Conservation (phyloP, 768 basidiomycete genomes). For the Xerocomellus intermedius region DNA sequence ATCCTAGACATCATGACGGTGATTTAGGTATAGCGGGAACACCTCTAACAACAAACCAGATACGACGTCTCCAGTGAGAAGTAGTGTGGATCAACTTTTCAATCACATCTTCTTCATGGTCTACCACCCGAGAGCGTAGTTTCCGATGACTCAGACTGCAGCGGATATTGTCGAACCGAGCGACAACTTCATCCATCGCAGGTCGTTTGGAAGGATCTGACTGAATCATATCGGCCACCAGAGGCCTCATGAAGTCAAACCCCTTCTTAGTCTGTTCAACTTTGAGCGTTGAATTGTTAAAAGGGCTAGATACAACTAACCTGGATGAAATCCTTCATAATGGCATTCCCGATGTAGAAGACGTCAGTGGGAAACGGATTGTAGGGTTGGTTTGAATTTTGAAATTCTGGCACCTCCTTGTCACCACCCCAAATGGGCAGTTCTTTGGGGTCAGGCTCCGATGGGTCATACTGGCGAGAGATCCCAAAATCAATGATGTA, state of each 20-base stretch:
- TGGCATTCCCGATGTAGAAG: conserved; percentile 41
- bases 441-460: conserved; percentile 27
- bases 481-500: conserved; percentile 34
- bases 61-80: conserved; percentile 24
- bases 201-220: conserved; percentile 36
- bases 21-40: conserved; percentile 14
- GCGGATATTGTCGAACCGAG: conserved; percentile 26
- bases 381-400: conserved; percentile 19
- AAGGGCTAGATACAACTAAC: conserved; percentile 14
- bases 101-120: neutral
- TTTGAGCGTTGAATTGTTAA: too few relatives aligned
- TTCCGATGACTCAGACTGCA: conserved; percentile 19
- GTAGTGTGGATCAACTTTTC: conserved; percentile 2
- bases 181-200: conserved; percentile 36
- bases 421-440: conserved; percentile 40
- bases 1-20: neutral
- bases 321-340: conserved; percentile 26
- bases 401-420: conserved; percentile 40
- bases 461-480: conserved; percentile 31
- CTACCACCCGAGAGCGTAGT: conserved; percentile 25
- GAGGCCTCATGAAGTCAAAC: neutral
- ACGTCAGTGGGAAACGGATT: conserved; percentile 45
- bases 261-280: too few relatives aligned
- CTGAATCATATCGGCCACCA: conserved; percentile 32
- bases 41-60: conserved; percentile 15